Percentiles rank a stretch among this genome's conserved stretches.
Evolutionary conservation across 179 eudicot species (phyloP).

Genomic region (Carnegiea gigantea): DNA sequence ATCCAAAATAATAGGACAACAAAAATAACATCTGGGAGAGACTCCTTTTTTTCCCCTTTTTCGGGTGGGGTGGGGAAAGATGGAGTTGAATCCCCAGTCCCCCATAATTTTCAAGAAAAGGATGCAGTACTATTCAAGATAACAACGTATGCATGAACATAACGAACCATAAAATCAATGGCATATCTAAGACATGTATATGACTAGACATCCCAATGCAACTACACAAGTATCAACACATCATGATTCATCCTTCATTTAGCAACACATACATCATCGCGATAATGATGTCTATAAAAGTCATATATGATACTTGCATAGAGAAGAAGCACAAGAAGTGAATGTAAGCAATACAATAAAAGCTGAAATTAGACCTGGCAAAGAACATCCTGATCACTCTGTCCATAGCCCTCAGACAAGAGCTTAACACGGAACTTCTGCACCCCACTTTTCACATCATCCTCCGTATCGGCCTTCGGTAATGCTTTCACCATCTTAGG

Average conservation of each 20-base stretch:
- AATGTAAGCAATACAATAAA: background rate
- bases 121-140: background rate
- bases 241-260: background rate
- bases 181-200: background rate
- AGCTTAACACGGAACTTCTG: conserved; percentile 83
- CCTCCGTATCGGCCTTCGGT: conserved; percentile 49
- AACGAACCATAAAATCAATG: background rate
- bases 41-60: background rate
- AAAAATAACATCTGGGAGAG: background rate
- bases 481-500: conserved; percentile 57
- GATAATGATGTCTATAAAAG: background rate
- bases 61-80: too few relatives aligned
- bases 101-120: too few relatives aligned
- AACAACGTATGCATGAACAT: background rate
- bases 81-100: too few relatives aligned
- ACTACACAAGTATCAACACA: background rate
- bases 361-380: conserved; percentile 53
- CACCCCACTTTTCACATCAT: conserved; percentile 56
- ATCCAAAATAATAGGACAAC: background rate
- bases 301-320: background rate
- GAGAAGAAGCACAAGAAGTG: background rate
- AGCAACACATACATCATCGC: background rate
- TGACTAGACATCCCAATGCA: background rate
- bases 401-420: conserved; percentile 74
- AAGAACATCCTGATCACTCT: conserved; percentile 78